phyloP scores from a whole-genome alignment of 1,139 yeast genomes.

The Nakaseomyces delphensis region DNA sequence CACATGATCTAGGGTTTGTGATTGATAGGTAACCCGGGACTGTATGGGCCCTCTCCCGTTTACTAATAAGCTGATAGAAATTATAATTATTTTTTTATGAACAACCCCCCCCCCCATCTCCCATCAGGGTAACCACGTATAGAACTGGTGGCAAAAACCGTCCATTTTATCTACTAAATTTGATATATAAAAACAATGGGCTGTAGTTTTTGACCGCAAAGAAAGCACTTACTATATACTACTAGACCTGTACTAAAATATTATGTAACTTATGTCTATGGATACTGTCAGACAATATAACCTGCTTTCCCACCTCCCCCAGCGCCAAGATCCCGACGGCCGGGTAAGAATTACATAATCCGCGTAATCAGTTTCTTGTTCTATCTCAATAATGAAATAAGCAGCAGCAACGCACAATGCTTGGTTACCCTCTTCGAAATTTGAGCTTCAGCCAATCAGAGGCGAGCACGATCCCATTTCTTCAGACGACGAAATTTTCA shows the following conservation, averaged over 20 bases:
- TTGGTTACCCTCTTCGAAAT: slow-evolving; percentile 1
- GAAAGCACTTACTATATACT: neutral
- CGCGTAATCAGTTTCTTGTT: too few relatives aligned
- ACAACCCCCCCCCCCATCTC: too few relatives aligned
- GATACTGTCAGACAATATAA: too few relatives aligned
- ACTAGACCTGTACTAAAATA: slow-evolving; percentile 3
- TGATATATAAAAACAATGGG: neutral
- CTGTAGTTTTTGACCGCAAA: neutral
- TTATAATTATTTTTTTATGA: too few relatives aligned
- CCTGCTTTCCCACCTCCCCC: neutral
- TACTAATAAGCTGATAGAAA: too few relatives aligned
- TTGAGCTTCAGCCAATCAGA: slow-evolving; percentile 10
- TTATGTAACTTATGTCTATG: slow-evolving; percentile 1
- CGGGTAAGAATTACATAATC: slow-evolving; percentile 5
- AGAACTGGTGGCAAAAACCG: neutral
- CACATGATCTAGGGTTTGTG: too few relatives aligned
- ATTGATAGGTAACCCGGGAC: too few relatives aligned
- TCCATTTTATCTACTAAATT: neutral
- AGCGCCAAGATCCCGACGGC: too few relatives aligned
- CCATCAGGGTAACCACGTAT: too few relatives aligned
- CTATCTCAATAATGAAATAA: too few relatives aligned
- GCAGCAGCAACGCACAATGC: too few relatives aligned
- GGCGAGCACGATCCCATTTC: slow-evolving; percentile 1
- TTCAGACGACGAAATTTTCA: neutral
- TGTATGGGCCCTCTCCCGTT: too few relatives aligned